These are phyloP conservation scores for Colletotrichum magnum DNA, from an alignment of 2,329 filamentous ascomycete genomes.

Conservation along the genomic window DNA sequence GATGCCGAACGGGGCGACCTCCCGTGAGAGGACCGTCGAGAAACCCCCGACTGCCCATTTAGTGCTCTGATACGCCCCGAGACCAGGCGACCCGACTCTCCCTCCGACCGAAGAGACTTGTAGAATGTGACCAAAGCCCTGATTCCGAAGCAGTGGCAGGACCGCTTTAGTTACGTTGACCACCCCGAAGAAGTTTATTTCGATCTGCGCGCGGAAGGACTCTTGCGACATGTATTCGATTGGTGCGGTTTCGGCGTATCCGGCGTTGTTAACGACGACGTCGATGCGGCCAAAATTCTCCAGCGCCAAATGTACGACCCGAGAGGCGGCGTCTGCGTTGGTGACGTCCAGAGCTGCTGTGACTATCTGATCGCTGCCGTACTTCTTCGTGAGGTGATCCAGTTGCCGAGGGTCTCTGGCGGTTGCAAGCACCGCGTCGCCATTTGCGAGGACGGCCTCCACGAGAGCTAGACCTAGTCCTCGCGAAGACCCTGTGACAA, in stretches of 20 bases:
- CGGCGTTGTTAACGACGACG: slow-evolving; percentile 73
- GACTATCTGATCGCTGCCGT: neutral
- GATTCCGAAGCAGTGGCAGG: slow-evolving; percentile 50
- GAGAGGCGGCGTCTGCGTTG: neutral
- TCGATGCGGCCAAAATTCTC: slow-evolving; percentile 68
- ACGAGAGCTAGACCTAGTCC: slow-evolving; percentile 2
- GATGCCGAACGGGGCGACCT: slow-evolving; percentile 54
- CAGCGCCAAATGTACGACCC: neutral
- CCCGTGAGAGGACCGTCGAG: slow-evolving; percentile 51
- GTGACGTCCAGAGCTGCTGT: neutral
- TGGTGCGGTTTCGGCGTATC: slow-evolving; percentile 66
- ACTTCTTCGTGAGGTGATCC: neutral
- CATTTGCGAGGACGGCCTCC: neutral
- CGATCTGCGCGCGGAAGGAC: slow-evolving; percentile 67
- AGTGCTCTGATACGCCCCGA: slow-evolving; percentile 53
- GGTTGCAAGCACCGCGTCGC: neutral
- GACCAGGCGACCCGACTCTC: slow-evolving; percentile 51
- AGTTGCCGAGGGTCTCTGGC: slow-evolving; percentile 8
- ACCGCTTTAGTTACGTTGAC: slow-evolving; percentile 58
- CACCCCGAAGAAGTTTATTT: slow-evolving; percentile 72
- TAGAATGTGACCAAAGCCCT: slow-evolving; percentile 51
- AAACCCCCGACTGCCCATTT: slow-evolving; percentile 59
- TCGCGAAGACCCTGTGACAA: neutral
- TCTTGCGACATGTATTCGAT: slow-evolving; percentile 66
- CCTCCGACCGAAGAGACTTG: slow-evolving; percentile 55